Evolutionary conservation across 805 yeast species (phyloP), one percentile per base, ranked within the genome.

Genomic region (Candida manassasensis): DNA sequence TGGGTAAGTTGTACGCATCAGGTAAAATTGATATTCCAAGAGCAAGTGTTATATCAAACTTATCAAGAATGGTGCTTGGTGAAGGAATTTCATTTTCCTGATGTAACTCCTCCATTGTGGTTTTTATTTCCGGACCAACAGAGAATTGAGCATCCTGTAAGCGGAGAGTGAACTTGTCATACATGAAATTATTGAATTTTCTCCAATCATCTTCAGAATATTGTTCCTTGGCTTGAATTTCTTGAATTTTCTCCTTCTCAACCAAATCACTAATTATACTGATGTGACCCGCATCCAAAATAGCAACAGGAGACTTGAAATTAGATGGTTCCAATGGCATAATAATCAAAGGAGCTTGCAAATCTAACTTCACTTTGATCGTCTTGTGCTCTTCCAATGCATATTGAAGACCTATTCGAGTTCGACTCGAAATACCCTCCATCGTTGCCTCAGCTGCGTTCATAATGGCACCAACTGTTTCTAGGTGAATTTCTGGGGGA

Each of bases 321-420:
- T 75, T 76, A 9, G 77, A 70, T 0, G 95, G 84, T 50, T 87
- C 85, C 21, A 87, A 65, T 0, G 98, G 98, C 12, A 93, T 48
- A 6, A 90, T 82, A 15, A 94, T 78, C 45, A 93, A 66, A 0
- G 99, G 99, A 0, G 97, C 95, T 52, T 89, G 96, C 29, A 94
- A 67, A 59, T 94, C 97, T 42, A 93, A 72, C 49, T 84, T 79
- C 17, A 88, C 75, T 50, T 88, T 81, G 38, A 88, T 60, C 0
- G 97, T 90, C 53, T 88, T 89, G 60, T 93, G 99, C 49, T 90
- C 96, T 42, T 88, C 95, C 47, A 94, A 69, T 0, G 96, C 93
- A 45, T 93, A 88, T 59, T 90, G 95, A 14, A 93, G 69, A 0
- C 97, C 97, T 42, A 93, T 72, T 49, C 96, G 69, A 0, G 97